Evolutionary conservation across 108 stramenopile species (phyloP).

Genomic region (Craspedostauros australis): DNA sequence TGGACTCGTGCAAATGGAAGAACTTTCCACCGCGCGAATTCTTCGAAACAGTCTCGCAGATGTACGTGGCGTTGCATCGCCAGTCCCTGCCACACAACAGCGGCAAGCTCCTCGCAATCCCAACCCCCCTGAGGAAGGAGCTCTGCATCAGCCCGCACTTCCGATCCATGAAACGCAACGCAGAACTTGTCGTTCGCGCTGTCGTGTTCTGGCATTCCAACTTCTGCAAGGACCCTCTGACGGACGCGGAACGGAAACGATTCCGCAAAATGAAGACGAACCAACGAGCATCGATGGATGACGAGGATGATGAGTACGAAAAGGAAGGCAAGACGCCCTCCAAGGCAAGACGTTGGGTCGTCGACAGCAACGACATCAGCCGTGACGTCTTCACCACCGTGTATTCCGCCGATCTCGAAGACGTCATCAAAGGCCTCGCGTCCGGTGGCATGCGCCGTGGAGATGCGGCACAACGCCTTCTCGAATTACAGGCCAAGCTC

Average conservation of each 20-base stretch:
- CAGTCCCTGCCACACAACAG: constrained; percentile 52
- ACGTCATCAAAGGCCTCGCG: constrained; percentile 44
- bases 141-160: constrained; percentile 61
- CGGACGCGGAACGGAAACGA: background rate
- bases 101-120: constrained; percentile 51
- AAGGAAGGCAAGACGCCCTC: constrained; percentile 22
- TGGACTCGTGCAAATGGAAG: constrained; percentile 50
- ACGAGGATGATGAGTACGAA: background rate
- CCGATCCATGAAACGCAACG: constrained; percentile 50
- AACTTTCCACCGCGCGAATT: constrained; percentile 53
- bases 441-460: constrained; percentile 34
- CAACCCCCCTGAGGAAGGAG: constrained; percentile 55
- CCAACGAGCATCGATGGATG: background rate
- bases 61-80: constrained; percentile 67
- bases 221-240: constrained; percentile 26
- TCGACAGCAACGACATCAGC: constrained; percentile 23
- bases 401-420: constrained; percentile 55
- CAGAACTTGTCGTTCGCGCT: constrained; percentile 55
- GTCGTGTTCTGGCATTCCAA: constrained; percentile 57
- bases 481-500: constrained; percentile 26
- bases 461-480: constrained; percentile 44
- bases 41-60: constrained; percentile 74
- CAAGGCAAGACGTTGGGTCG: constrained; percentile 30
- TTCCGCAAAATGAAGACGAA: background rate
- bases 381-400: constrained; percentile 65